A percentile compares a stretch with the other conserved stretches of the same genome.
Evolutionary conservation across 2,329 filamentous ascomycete genomes (phyloP).

Genomic region (Colletotrichum sp.): DNA sequence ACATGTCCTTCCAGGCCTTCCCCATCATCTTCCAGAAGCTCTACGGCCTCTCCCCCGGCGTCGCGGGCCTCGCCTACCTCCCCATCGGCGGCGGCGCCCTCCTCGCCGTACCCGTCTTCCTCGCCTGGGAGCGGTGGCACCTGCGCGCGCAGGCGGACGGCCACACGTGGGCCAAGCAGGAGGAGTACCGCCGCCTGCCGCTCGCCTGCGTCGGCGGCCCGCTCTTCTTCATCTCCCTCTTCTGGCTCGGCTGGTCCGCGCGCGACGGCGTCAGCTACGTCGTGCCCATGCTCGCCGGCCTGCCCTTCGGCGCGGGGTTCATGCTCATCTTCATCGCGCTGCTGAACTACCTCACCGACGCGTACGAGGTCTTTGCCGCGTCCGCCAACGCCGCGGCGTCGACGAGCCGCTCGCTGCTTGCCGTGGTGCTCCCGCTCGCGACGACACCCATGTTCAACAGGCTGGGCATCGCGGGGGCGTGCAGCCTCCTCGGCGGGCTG

Average conservation of each 20-base stretch:
- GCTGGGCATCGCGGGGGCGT: constrained; percentile 55
- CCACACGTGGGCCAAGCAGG: constrained; percentile 63
- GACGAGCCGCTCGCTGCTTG: constrained; percentile 21
- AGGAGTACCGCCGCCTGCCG: constrained; percentile 74
- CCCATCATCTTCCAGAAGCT: constrained; percentile 69
- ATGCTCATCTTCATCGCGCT: constrained; percentile 68
- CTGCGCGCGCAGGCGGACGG: constrained; percentile 24
- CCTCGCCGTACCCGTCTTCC: constrained; percentile 65
- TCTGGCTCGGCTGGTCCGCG: constrained; percentile 69
- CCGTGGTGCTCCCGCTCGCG: constrained; percentile 58
- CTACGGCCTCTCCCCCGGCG: constrained; percentile 68
- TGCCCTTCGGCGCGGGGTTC: constrained; percentile 67
- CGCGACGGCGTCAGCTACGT: constrained; percentile 52
- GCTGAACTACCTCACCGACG: constrained; percentile 69
- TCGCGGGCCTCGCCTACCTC: constrained; percentile 71
- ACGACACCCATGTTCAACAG: constrained; percentile 53
- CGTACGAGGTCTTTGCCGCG: constrained; percentile 67
- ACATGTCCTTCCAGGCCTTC: constrained; percentile 80
- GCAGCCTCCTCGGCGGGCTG: constrained; percentile 56
- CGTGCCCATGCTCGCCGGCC: constrained; percentile 63
- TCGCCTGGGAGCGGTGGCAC: constrained; percentile 54
- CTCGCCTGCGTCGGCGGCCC: constrained; percentile 75
- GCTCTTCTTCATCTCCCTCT: constrained; percentile 59
- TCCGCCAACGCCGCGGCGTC: constrained; percentile 26
- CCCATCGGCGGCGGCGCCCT: constrained; percentile 69